Percentiles rank a stretch among this genome's conserved stretches.
phyloP scores from a whole-genome alignment of 805 yeast species.

The Vanderwaltozyma yarrowii region DNA sequence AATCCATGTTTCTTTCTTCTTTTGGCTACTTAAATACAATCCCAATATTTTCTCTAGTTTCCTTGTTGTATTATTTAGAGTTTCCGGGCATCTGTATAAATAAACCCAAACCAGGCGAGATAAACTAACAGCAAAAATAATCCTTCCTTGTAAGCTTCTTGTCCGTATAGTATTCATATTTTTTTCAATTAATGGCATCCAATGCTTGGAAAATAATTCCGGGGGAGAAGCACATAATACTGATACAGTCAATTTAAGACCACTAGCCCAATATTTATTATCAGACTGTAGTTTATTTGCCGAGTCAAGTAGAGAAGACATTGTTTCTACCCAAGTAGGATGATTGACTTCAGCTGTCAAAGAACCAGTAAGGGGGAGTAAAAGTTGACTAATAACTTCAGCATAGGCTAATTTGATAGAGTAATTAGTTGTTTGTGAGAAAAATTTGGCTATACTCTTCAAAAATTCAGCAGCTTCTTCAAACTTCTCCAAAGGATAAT shows the following conservation, averaged over 20 bases:
- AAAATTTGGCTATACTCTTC: conserved; percentile 78
- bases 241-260: conserved; percentile 59
- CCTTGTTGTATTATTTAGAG: conserved; percentile 77
- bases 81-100: conserved; percentile 75
- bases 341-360: conserved; percentile 92
- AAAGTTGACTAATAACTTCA: conserved; percentile 65
- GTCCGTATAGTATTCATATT: conserved; percentile 55
- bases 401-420: conserved; percentile 69
- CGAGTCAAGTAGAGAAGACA: conserved; percentile 47
- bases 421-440: conserved; percentile 51
- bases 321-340: conserved; percentile 88
- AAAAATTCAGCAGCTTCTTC: conserved; percentile 92
- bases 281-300: conserved; percentile 36
- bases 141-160: conserved; percentile 42
- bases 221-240: conserved; percentile 73
- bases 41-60: conserved; percentile 58
- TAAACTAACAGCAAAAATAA: conserved; percentile 50
- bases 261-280: conserved; percentile 52
- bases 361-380: conserved; percentile 74
- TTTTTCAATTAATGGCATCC: conserved; percentile 62
- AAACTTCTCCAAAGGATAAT: conserved; percentile 79
- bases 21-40: conserved; percentile 42
- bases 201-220: conserved; percentile 56
- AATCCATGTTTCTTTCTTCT: conserved; percentile 73
- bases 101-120: conserved; percentile 85